Evolutionary conservation across 495 filamentous ascomycete species (phyloP).

Genomic region (Pyrenopolyporus hunteri): DNA sequence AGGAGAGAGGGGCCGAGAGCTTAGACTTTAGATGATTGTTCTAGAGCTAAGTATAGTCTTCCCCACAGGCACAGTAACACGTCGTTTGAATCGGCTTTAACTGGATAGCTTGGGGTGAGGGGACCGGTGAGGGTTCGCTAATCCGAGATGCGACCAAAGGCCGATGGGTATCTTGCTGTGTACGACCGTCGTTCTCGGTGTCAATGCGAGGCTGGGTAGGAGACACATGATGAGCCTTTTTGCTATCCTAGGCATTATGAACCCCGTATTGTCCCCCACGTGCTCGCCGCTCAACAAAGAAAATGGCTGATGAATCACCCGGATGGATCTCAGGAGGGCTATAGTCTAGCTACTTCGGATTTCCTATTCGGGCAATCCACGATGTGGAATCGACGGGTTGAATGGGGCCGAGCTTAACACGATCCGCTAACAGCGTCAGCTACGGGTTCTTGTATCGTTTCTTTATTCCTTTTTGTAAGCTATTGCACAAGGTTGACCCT

Average conservation of each 20-base stretch:
- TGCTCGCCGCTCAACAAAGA: constrained; percentile 19
- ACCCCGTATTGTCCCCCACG: constrained; percentile 15
- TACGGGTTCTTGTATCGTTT: too few species aligned
- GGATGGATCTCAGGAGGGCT: constrained; percentile 11
- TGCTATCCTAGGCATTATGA: not conserved
- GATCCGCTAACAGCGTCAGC: constrained; percentile 28
- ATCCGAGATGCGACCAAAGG: constrained; percentile 23
- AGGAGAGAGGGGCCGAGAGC: constrained; percentile 25
- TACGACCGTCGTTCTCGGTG: constrained; percentile 20
- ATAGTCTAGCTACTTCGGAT: constrained; percentile 26
- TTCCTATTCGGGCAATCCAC: constrained; percentile 35
- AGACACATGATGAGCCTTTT: constrained; percentile 10
- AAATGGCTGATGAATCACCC: constrained; percentile 21
- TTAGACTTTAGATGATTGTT: constrained; percentile 18
- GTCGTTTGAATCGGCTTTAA: constrained; percentile 13
- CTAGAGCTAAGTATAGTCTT: constrained; percentile 25
- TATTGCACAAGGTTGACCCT: constrained; percentile 30
- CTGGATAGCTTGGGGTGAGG: constrained; percentile 23
- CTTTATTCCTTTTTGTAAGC: constrained; percentile 15
- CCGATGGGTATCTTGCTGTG: constrained; percentile 8
- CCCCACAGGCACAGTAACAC: constrained; percentile 31
- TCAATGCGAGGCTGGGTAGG: constrained; percentile 7
- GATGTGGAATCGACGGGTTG: constrained; percentile 1
- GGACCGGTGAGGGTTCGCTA: constrained; percentile 31
- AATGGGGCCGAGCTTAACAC: constrained; percentile 27